Conservation (phyloP, 1,284 basidiomycete species). For the Tilletia caries region DNA sequence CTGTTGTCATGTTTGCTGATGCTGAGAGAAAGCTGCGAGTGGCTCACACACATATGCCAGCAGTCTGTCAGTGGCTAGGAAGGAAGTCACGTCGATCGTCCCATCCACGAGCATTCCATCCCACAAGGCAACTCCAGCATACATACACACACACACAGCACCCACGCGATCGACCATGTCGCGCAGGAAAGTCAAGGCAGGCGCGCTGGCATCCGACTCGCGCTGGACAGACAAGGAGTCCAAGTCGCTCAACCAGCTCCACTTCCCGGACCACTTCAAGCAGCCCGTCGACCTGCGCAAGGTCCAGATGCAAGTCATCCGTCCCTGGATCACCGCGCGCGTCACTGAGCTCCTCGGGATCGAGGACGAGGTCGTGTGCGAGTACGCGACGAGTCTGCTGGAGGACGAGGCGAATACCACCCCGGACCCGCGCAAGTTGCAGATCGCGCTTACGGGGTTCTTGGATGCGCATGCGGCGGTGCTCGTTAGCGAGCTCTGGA, state of each 20-base stretch:
- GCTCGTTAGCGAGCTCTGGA: constrained; percentile 89
- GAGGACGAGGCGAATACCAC: constrained; percentile 71
- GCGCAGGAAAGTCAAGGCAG: neutral
- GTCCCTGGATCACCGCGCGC: constrained; percentile 90
- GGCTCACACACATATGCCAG: too few species aligned
- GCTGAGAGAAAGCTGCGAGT: too few species aligned
- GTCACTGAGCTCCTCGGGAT: constrained; percentile 84
- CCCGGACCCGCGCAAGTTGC: constrained; percentile 90
- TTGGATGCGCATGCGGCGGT: constrained; percentile 68
- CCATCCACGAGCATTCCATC: too few species aligned
- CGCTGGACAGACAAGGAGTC: constrained; percentile 94
- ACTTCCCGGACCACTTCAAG: constrained; percentile 72
- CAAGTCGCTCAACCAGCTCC: constrained; percentile 76
- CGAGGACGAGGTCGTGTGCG: constrained; percentile 94
- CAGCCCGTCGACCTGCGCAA: constrained; percentile 85
- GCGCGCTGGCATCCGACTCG: constrained; percentile 32
- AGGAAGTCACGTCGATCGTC: too few species aligned
- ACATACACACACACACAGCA: too few species aligned
- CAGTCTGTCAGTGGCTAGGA: too few species aligned
- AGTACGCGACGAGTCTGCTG: constrained; percentile 87
- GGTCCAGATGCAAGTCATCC: constrained; percentile 74
- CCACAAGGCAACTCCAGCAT: too few species aligned
- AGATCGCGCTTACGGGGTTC: constrained; percentile 89
- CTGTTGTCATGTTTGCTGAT: too few species aligned
- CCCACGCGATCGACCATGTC: too few species aligned